Conservation (phyloP, 352 stramenopile genomes). For the Aphanomyces astaci region DNA sequence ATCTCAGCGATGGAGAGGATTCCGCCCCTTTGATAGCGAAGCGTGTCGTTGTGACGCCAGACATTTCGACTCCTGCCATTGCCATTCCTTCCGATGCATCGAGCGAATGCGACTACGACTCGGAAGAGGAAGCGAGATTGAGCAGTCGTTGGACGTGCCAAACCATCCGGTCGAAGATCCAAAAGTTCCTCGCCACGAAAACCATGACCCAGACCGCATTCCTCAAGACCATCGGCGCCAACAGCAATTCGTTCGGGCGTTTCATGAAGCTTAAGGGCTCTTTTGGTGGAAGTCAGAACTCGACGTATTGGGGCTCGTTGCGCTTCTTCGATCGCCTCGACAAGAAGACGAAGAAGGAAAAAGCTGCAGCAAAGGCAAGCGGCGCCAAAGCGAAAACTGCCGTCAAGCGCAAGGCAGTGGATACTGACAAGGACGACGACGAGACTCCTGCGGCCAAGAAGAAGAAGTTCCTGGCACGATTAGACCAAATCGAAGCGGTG, state of each 20-base stretch:
- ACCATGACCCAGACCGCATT: constrained; percentile 46
- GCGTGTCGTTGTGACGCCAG: too few species aligned
- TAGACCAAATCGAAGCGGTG: constrained; percentile 36
- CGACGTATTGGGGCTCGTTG: constrained; percentile 33
- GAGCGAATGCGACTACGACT: too few species aligned
- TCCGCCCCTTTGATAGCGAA: too few species aligned
- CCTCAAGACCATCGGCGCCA: constrained; percentile 33
- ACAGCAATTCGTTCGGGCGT: constrained; percentile 41
- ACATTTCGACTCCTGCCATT: too few species aligned
- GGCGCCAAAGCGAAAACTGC: not conserved
- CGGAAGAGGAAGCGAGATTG: not conserved
- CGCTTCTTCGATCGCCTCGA: constrained; percentile 41
- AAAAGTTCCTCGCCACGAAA: constrained; percentile 41
- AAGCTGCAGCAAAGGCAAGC: not conserved
- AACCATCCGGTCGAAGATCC: constrained; percentile 39
- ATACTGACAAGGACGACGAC: constrained; percentile 13
- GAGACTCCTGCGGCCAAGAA: constrained; percentile 24
- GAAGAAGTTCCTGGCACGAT: constrained; percentile 29
- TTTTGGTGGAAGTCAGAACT: constrained; percentile 35
- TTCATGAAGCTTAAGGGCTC: constrained; percentile 48
- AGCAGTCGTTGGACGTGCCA: constrained; percentile 26
- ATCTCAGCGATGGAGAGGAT: too few species aligned
- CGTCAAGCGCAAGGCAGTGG: not conserved
- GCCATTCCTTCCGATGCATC: too few species aligned
- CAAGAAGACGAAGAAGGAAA: constrained; percentile 27